Percentiles rank a stretch among this genome's conserved stretches.
Evolutionary conservation across 495 filamentous ascomycete genomes (phyloP).

Genomic region (Trichoderma asperelloides): DNA sequence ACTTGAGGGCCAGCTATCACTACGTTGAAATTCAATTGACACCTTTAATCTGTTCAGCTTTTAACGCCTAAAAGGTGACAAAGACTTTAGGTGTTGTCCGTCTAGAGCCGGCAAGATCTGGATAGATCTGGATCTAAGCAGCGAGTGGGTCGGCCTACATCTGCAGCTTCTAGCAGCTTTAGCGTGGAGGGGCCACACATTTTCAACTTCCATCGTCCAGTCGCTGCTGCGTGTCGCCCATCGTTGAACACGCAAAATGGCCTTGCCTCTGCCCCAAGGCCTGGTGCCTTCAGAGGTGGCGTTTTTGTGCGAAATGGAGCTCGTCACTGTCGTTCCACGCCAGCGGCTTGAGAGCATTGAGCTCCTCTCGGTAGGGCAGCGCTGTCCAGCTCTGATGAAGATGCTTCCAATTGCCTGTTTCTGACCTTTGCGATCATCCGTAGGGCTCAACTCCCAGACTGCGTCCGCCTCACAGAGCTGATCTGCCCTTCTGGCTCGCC

Average conservation of each 20-base stretch:
- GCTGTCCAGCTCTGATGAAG: too few species aligned
- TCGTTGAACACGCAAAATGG: constrained; percentile 37
- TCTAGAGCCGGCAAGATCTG: background rate
- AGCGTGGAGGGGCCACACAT: too few species aligned
- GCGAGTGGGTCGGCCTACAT: too few species aligned
- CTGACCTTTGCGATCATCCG: constrained; percentile 12
- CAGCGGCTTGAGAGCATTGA: constrained; percentile 79
- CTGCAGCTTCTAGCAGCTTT: too few species aligned
- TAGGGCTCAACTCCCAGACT: constrained; percentile 73
- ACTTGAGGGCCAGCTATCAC: too few species aligned
- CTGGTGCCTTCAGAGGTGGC: constrained; percentile 83
- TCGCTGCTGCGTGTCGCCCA: too few species aligned
- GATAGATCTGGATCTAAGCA: background rate
- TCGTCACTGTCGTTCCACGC: constrained; percentile 84
- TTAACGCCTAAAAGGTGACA: too few species aligned
- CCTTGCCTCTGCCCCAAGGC: constrained; percentile 71
- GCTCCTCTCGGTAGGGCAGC: constrained; percentile 63
- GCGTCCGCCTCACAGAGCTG: constrained; percentile 68
- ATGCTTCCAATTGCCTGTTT: background rate
- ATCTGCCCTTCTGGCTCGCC: constrained; percentile 92
- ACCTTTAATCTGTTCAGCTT: too few species aligned
- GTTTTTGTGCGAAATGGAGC: constrained; percentile 95
- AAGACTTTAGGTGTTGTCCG: too few species aligned
- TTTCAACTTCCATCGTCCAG: too few species aligned
- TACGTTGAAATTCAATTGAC: too few species aligned